Percentiles rank a stretch among this genome's conserved stretches.
These are phyloP conservation scores for Dillenia suffruticosa DNA, from an alignment of 164 flowering plant species.

Conservation along the genomic window DNA sequence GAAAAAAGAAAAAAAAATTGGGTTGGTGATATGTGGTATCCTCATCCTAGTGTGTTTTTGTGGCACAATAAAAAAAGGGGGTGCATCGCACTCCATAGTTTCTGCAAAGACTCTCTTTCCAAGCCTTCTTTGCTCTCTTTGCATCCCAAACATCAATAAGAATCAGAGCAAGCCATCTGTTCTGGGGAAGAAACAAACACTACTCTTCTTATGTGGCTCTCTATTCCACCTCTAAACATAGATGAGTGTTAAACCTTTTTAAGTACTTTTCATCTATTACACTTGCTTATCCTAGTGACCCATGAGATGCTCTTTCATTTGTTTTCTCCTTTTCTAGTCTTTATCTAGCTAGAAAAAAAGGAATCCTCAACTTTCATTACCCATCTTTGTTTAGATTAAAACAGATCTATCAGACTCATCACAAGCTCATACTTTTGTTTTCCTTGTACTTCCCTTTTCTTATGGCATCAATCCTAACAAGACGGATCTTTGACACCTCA, in stretches of 20 bases:
- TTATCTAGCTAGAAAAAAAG: constrained; percentile 17
- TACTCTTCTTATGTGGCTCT: no score
- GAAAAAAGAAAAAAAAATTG: no score
- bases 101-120: no score
- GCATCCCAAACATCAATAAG: background rate
- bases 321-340: background rate
- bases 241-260: background rate
- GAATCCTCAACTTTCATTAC: constrained; percentile 7
- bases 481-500: background rate
- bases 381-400: constrained; percentile 2
- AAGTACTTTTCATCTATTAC: background rate
- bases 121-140: no score
- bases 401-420: constrained; percentile 4
- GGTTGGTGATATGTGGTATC: no score
- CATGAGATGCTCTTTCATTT: constrained; percentile 15
- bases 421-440: background rate
- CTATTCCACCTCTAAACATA: background rate
- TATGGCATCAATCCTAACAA: background rate
- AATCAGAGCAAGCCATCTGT: background rate
- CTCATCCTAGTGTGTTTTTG: no score
- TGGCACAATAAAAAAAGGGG: no score
- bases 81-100: no score
- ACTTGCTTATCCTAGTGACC: constrained; percentile 18
- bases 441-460: background rate
- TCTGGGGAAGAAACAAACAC: no score